These are phyloP conservation scores for Metschnikowia cubensis DNA, from an alignment of 805 yeast genomes.

Conservation along the genomic window DNA sequence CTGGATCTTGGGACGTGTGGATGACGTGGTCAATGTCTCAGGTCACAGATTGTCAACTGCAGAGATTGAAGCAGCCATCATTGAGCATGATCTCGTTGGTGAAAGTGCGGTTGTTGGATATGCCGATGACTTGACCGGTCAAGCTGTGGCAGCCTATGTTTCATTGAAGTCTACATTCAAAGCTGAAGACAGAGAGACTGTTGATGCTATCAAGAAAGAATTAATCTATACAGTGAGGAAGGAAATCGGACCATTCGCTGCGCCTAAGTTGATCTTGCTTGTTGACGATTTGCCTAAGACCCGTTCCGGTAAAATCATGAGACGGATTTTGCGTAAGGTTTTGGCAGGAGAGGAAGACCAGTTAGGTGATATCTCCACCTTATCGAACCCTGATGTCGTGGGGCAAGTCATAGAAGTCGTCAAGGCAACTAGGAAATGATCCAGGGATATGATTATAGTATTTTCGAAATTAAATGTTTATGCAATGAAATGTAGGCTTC, in stretches of 20 bases:
- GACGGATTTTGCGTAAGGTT: slow-evolving; percentile 93
- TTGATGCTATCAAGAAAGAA: slow-evolving; percentile 55
- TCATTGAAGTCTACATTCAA: slow-evolving; percentile 53
- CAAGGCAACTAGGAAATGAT: slow-evolving; percentile 28
- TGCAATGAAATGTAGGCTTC: background rate
- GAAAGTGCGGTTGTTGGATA: slow-evolving; percentile 98
- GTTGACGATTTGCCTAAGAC: slow-evolving; percentile 96
- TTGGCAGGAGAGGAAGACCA: slow-evolving; percentile 89
- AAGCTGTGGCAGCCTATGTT: slow-evolving; percentile 94
- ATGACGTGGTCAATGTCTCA: slow-evolving; percentile 95
- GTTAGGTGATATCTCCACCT: slow-evolving; percentile 87
- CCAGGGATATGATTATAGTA: background rate
- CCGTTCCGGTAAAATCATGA: slow-evolving; percentile 97
- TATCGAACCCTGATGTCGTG: slow-evolving; percentile 83
- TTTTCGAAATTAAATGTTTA: background rate
- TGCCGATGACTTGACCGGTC: slow-evolving; percentile 93
- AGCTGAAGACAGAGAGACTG: slow-evolving; percentile 44
- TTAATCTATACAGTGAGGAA: slow-evolving; percentile 85
- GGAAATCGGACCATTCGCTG: slow-evolving; percentile 92
- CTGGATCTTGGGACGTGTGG: slow-evolving; percentile 98
- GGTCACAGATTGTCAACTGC: slow-evolving; percentile 99
- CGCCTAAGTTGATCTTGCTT: slow-evolving; percentile 81
- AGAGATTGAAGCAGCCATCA: slow-evolving; percentile 90
- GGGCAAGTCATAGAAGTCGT: slow-evolving; percentile 70
- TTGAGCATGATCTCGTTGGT: slow-evolving; percentile 73